phyloP scores from a whole-genome alignment of 228 moss, liverwort and hornwort genomes.

The Sphagnum magellanicum region DNA sequence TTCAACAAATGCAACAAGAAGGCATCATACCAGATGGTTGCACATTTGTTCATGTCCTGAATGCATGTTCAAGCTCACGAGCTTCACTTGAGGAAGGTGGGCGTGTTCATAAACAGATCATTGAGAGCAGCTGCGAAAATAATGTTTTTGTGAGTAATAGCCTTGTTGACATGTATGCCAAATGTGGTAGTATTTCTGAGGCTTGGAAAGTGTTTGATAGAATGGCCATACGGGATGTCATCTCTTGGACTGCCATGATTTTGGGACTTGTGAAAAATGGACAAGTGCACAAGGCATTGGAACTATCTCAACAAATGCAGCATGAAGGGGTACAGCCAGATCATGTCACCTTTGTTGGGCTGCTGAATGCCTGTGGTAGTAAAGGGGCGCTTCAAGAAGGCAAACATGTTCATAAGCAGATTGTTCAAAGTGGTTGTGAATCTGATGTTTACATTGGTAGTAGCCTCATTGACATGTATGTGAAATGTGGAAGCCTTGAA shows the following conservation, averaged over 20 bases:
- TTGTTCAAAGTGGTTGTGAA: background rate
- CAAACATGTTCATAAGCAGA: constrained; percentile 4
- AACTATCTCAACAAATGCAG: constrained; percentile 3
- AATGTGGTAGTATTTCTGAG: constrained; percentile 1
- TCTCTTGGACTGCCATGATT: constrained; percentile 5
- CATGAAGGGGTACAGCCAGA: constrained; percentile 2
- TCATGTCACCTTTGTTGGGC: background rate
- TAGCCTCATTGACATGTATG: constrained; percentile 5
- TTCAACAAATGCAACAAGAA: background rate
- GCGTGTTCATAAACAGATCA: too few relatives aligned
- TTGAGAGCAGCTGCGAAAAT: background rate
- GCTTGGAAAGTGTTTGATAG: constrained; percentile 1
- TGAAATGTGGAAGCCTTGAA: background rate
- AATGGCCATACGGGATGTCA: constrained; percentile 1
- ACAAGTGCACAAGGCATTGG: background rate
- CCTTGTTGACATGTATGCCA: constrained; percentile 3
- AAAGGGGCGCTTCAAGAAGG: background rate
- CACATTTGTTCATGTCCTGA: background rate
- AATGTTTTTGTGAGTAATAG: background rate
- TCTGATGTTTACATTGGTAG: constrained; percentile 2
- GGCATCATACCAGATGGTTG: background rate
- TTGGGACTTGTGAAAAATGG: constrained; percentile 2
- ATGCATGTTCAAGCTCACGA: background rate
- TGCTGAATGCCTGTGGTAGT: constrained; percentile 4
- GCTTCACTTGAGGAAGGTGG: background rate